Evolutionary conservation across 176 grass and related monocot genomes (phyloP).

Genomic region (Canna indica): DNA sequence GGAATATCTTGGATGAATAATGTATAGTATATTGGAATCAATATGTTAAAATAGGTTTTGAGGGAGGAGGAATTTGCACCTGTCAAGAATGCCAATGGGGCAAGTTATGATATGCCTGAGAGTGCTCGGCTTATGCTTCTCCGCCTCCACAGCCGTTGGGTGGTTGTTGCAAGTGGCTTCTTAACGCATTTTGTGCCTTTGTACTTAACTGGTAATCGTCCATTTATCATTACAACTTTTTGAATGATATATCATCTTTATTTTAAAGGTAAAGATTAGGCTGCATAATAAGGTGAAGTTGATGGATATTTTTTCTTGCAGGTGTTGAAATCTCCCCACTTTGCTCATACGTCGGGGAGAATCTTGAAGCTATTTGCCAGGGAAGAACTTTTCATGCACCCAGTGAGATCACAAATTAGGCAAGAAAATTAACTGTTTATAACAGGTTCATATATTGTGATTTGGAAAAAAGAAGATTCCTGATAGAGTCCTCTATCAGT

Average conservation of each 20-base stretch:
- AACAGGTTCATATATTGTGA: background rate
- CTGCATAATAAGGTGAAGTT: background rate
- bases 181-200: slow-evolving; percentile 78
- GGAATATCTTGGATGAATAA: background rate
- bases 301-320: slow-evolving; percentile 11
- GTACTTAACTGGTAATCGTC: slow-evolving; percentile 65
- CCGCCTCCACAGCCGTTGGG: slow-evolving; percentile 85
- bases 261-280: background rate
- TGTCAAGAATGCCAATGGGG: slow-evolving; percentile 87
- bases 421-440: background rate
- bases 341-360: slow-evolving; percentile 70
- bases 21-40: too few relatives aligned
- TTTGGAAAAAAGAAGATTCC: too few relatives aligned
- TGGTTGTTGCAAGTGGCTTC: slow-evolving; percentile 83
- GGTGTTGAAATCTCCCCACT: slow-evolving; percentile 82
- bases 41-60: slow-evolving; percentile 44
- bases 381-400: slow-evolving; percentile 84
- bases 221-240: background rate
- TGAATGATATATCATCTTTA: background rate
- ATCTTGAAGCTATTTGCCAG: slow-evolving; percentile 62
- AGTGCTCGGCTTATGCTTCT: slow-evolving; percentile 72
- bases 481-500: too few relatives aligned
- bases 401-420: slow-evolving; percentile 38
- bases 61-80: slow-evolving; percentile 96
- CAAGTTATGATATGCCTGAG: slow-evolving; percentile 74